Percentiles rank a stretch among this genome's conserved stretches.
Conservation (phyloP, 495 filamentous ascomycete genomes). For the Neurospora pannonica region DNA sequence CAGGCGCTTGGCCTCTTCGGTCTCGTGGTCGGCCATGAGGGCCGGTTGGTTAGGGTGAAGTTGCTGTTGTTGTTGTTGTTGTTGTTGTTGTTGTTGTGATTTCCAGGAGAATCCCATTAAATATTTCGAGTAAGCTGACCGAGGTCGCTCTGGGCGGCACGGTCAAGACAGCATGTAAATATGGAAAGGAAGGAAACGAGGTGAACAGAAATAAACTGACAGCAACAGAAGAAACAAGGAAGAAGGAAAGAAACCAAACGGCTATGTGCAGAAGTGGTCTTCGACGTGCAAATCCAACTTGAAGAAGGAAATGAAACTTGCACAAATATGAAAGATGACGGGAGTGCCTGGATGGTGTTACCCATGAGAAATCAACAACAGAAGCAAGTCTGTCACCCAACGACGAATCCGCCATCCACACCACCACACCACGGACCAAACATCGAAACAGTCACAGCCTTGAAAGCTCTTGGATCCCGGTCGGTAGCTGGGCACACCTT, state of each 20-base stretch:
- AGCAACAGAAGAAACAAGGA: not conserved
- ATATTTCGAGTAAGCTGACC: not conserved
- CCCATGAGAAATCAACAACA: not conserved
- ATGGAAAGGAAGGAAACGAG: not conserved
- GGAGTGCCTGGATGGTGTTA: not conserved
- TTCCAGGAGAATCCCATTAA: not conserved
- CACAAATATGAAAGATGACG: not conserved
- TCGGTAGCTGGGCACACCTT: not conserved
- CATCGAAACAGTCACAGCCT: not conserved
- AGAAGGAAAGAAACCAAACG: not conserved
- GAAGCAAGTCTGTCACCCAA: not conserved
- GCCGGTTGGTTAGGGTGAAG: not conserved
- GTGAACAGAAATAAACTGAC: not conserved
- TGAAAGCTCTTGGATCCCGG: too few species aligned
- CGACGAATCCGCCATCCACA: not conserved
- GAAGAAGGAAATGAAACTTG: not conserved
- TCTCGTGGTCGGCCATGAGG: constrained; percentile 10
- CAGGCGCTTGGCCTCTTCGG: constrained; percentile 17
- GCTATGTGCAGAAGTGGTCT: not conserved
- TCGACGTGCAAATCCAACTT: not conserved
- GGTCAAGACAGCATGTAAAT: not conserved
- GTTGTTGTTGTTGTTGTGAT: not conserved
- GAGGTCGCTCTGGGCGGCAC: not conserved
- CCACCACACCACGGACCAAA: not conserved
- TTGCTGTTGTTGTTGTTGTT: not conserved